phyloP scores from a whole-genome alignment of 2,329 filamentous ascomycete species.

The Alternaria brassicae region DNA sequence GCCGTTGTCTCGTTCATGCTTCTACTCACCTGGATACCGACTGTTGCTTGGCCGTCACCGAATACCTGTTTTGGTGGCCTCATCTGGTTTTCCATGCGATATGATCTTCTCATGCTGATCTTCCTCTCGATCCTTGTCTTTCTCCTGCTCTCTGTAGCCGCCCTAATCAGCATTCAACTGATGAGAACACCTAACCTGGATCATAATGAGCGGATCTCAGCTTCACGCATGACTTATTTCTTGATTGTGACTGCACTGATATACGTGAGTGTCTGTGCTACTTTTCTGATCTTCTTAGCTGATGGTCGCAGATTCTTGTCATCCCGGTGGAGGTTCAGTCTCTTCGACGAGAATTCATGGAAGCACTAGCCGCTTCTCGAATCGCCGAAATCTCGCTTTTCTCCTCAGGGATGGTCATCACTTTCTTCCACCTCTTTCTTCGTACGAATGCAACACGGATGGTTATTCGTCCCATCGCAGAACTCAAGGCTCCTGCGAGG shows the following conservation, averaged over 20 bases:
- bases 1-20: conserved; percentile 59
- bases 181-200: conserved; percentile 63
- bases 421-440: conserved; percentile 71
- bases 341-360: conserved; percentile 52
- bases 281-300: neutral
- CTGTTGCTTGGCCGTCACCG: conserved; percentile 62
- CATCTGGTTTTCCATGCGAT: conserved; percentile 71
- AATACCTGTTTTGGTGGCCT: conserved; percentile 72
- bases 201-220: conserved; percentile 66
- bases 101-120: conserved; percentile 64
- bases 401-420: conserved; percentile 69
- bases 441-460: conserved; percentile 67
- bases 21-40: conserved; percentile 65
- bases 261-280: conserved; percentile 57
- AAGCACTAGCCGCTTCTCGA: conserved; percentile 63
- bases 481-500: conserved; percentile 49
- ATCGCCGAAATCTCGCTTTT: conserved; percentile 71
- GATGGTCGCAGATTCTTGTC: conserved; percentile 56
- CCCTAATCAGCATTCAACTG: conserved; percentile 65
- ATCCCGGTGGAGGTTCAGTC: conserved; percentile 69
- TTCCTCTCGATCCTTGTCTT: conserved; percentile 61
- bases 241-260: conserved; percentile 63
- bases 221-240: conserved; percentile 75
- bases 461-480: conserved; percentile 60
- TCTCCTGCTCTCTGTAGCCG: conserved; percentile 59